phyloP scores from a whole-genome alignment of 371 early-diverging fungal species.

The Apophysomyces trapeziformis region DNA sequence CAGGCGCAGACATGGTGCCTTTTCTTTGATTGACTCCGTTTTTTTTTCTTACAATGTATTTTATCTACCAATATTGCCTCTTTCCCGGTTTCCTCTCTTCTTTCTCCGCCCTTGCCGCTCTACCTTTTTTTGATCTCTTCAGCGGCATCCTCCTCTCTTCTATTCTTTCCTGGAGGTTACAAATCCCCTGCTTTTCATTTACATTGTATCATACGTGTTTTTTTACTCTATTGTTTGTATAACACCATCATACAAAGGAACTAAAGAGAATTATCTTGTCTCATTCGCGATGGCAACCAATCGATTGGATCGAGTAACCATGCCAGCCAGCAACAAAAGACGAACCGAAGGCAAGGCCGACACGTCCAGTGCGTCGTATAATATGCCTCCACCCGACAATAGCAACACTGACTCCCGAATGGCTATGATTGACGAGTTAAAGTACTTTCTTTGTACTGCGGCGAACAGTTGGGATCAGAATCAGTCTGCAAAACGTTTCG shows the following conservation, averaged over 20 bases:
- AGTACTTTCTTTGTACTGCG: slow-evolving; percentile 64
- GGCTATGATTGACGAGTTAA: slow-evolving; percentile 57
- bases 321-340: slow-evolving; percentile 5
- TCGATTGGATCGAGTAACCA: slow-evolving; percentile 19
- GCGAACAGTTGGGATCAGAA: slow-evolving; percentile 59
- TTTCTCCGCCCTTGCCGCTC: slow-evolving; percentile 17
- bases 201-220: slow-evolving; percentile 15
- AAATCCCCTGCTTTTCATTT: slow-evolving; percentile 10
- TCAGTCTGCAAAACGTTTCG: slow-evolving; percentile 39
- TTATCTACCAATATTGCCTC: slow-evolving; percentile 5
- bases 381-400: slow-evolving; percentile 32
- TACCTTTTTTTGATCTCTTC: slow-evolving; percentile 13
- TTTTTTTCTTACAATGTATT: slow-evolving; percentile 3
- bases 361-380: slow-evolving; percentile 7
- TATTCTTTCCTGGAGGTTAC: slow-evolving; percentile 18
- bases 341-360: slow-evolving; percentile 7
- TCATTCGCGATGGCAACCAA: slow-evolving; percentile 10
- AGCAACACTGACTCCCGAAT: slow-evolving; percentile 32
- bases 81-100: slow-evolving; percentile 14
- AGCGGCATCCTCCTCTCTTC: slow-evolving; percentile 14
- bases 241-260: slow-evolving; percentile 24
- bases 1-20: not conserved
- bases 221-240: slow-evolving; percentile 9
- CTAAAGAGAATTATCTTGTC: slow-evolving; percentile 7
- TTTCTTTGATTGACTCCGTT: slow-evolving; percentile 8